Base-by-base conservation (phyloP, 345 rosid species). In the Gynandropsis gynandra region DNA sequence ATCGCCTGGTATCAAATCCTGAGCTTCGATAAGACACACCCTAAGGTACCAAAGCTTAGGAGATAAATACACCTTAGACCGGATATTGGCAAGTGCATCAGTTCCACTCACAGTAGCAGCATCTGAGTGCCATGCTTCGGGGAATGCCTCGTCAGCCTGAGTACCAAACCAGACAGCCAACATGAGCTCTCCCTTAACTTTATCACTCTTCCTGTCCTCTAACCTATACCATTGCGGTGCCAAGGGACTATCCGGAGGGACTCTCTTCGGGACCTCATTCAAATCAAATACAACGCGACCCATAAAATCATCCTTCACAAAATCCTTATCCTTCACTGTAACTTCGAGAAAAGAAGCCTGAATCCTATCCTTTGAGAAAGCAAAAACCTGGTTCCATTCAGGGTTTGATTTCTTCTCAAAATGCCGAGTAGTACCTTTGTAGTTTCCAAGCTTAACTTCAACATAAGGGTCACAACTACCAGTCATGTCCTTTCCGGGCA, bases 81-180 rank as follows among this genome's bases (percentile, higher is more conserved):
- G 76, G 47, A 89, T 76, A 64, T 85, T 85, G 0, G 92, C 83
- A 42, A 89, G 78, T 41, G 78, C 80, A 46, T 89, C 97, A 11
- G 69, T 55, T 19, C 95, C 95, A 56, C 81, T 79, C 32, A 89
- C 82, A 4, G 87, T 64, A 8, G 93, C 95, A 3, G 97, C 95
- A 78, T 89, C 97, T 0, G 97, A 89, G 55, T 89, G 95, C 93
- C 97, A 89, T 4, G 95, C 95, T 47, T 89, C 97, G 24, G 95
- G 93, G 65, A 89, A 89, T 13, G 95, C 95, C 67, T 89, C 97
- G 59, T 89, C 97, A 6, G 97, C 95, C 65, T 85, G 95, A 34
- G 93, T 89, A 43, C 97, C 97, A 80, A 83, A 82, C 97, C 97
- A 89, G 47, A 89, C 97, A 24, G 95, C 97, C 40, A 89, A 41